Conservation (phyloP, 139 green algal species). For the Micractinium conductrix region DNA sequence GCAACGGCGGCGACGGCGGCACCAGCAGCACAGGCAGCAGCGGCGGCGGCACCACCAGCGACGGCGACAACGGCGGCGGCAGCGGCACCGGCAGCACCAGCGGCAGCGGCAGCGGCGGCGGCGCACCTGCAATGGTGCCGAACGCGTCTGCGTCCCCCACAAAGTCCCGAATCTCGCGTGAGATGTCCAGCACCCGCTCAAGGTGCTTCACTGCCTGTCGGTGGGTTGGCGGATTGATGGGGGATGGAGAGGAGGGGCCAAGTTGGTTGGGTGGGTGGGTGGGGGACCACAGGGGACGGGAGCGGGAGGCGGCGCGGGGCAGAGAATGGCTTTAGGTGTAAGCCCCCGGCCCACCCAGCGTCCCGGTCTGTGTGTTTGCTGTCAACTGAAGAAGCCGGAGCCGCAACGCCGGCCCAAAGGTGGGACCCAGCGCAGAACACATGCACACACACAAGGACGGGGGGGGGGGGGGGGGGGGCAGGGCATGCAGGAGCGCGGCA, state of each 20-base stretch:
- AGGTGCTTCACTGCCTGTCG: constrained; percentile 84
- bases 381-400: background rate
- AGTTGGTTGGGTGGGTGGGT: background rate
- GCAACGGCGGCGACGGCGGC: too few species aligned
- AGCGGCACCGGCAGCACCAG: background rate
- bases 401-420: too few species aligned
- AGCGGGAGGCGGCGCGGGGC: background rate
- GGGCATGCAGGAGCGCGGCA: background rate
- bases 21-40: too few species aligned
- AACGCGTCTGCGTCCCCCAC: constrained; percentile 88
- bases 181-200: constrained; percentile 87
- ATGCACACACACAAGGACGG: background rate
- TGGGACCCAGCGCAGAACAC: background rate
- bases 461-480: too few species aligned
- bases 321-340: background rate
- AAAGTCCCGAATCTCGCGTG: constrained; percentile 73
- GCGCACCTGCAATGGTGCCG: constrained; percentile 77
- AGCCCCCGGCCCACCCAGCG: background rate
- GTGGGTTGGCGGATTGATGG: background rate
- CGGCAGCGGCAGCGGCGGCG: too few species aligned
- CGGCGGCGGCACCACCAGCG: too few species aligned
- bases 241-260: background rate
- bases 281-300: background rate
- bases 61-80: too few species aligned
- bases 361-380: too few species aligned